Conservation (phyloP, 805 yeast genomes). For the Sugiyamaella valdiviana region DNA sequence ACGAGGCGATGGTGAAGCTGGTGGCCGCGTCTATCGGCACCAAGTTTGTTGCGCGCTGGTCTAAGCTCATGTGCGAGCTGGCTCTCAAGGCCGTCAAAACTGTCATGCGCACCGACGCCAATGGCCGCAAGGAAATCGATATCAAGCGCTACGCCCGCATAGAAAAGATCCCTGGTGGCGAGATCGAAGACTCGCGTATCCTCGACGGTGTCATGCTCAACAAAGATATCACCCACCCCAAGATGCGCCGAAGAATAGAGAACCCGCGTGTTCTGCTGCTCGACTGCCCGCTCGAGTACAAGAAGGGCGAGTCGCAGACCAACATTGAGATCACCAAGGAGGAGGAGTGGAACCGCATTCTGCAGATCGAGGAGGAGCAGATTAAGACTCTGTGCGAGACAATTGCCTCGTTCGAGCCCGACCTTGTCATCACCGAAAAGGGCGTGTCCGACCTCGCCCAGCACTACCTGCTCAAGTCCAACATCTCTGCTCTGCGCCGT, state of each 20-base stretch:
- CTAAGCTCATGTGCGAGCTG: conserved; percentile 80
- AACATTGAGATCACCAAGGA: conserved; percentile 95
- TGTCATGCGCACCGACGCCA: conserved; percentile 46
- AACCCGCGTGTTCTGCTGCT: conserved; percentile 83
- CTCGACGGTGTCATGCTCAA: conserved; percentile 88
- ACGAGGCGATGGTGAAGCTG: conserved; percentile 77
- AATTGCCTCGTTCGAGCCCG: conserved; percentile 80
- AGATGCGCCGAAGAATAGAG: conserved; percentile 84
- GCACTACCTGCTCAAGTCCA: conserved; percentile 89
- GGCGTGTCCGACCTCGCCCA: conserved; percentile 98
- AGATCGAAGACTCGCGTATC: conserved; percentile 80
- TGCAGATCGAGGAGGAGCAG: conserved; percentile 97
- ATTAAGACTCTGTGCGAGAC: conserved; percentile 81
- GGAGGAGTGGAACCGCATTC: conserved; percentile 90
- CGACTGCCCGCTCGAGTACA: conserved; percentile 96
- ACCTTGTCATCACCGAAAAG: conserved; percentile 92
- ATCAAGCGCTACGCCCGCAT: conserved; percentile 86
- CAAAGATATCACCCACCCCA: conserved; percentile 98
- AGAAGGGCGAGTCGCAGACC: conserved; percentile 98
- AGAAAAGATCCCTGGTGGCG: conserved; percentile 98
- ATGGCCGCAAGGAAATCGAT: conserved; percentile 73
- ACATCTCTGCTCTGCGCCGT: conserved; percentile 87
- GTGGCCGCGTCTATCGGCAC: conserved; percentile 93
- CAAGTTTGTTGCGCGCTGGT: conserved; percentile 87
- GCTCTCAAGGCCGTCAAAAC: conserved; percentile 85